Evolutionary conservation across 2,329 filamentous ascomycete genomes (phyloP), one percentile per base, ranked within the genome.

Genomic region (Ustulina deusta): DNA sequence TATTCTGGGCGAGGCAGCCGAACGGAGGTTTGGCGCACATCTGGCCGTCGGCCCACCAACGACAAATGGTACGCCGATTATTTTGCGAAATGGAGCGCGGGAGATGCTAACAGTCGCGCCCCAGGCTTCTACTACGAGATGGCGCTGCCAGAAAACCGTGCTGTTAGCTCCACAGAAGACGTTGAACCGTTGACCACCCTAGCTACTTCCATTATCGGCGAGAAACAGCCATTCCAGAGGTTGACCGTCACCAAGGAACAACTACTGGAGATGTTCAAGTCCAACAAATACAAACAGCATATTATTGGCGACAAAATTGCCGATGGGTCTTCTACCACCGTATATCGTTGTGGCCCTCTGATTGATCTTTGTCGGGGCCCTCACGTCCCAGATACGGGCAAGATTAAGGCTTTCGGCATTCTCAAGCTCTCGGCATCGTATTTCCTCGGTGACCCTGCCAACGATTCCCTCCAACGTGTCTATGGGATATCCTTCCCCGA

Each of bases 281-380:
- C 46, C 89, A 90, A 65, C 85, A 98, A 99, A 88, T 98, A 97
- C 86, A 98, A 99, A 87, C 90, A 97, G 79, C 93, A 97, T 80
- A 97, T 98, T 81, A 98, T 99, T 83, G 91, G 93, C 75, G 92
- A 94, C 84, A 94, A 97, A 81, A 93, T 98, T 69, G 85, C 90
- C 44, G 93, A 97, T 74, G 94, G 93, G 74, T 94, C 93, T 63
- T 93, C 87, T 78, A 97, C 93, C 78, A 98, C 96, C 10, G 95
- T 98, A 46, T 99, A 98, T 81, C 90, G 93, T 71, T 97, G 94
- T 77, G 96, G 96, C 66, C 94, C 94, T 15, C 85, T 98, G 64
- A 97, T 98, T 76, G 96, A 99, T 87, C 84, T 98, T 71, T 98
- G 96, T 85, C 89, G 94, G 79, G 96, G 96, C 42, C 96, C 96